Evolutionary conservation across 176 grass and related monocot species (phyloP).

Genomic region (Triticum aestivum): DNA sequence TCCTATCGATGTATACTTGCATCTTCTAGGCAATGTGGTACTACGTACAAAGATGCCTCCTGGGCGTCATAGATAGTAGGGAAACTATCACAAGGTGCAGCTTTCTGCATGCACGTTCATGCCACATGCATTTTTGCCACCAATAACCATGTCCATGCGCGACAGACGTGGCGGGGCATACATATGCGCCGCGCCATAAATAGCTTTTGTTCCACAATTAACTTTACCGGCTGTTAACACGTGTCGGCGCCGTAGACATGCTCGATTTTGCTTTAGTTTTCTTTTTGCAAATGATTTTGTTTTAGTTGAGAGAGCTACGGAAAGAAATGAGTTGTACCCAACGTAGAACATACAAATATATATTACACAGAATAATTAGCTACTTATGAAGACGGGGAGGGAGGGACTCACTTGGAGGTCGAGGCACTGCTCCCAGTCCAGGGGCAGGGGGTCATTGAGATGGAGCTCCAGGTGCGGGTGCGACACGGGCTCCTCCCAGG

Average conservation of each 20-base stretch:
- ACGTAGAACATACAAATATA: background rate
- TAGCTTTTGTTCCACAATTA: background rate
- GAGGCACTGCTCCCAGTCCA: constrained; percentile 95
- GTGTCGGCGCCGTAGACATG: background rate
- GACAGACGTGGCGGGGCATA: constrained; percentile 6
- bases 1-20: background rate
- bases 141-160: background rate
- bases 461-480: constrained; percentile 66
- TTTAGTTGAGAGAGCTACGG: background rate
- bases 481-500: constrained; percentile 41
- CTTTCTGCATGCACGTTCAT: constrained; percentile 13
- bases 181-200: background rate
- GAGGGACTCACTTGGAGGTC: constrained; percentile 68
- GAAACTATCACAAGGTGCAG: constrained; percentile 9
- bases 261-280: background rate
- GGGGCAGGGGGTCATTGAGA: constrained; percentile 71
- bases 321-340: background rate
- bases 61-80: constrained; percentile 33
- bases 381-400: background rate
- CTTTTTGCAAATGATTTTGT: background rate
- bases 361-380: background rate
- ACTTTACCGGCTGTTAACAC: background rate
- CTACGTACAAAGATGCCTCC: background rate
- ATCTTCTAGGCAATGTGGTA: background rate
- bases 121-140: constrained; percentile 35